A percentile compares a stretch with the other conserved stretches of the same genome.
phyloP scores from a whole-genome alignment of 768 basidiomycete genomes.

The Boletus speciosus region DNA sequence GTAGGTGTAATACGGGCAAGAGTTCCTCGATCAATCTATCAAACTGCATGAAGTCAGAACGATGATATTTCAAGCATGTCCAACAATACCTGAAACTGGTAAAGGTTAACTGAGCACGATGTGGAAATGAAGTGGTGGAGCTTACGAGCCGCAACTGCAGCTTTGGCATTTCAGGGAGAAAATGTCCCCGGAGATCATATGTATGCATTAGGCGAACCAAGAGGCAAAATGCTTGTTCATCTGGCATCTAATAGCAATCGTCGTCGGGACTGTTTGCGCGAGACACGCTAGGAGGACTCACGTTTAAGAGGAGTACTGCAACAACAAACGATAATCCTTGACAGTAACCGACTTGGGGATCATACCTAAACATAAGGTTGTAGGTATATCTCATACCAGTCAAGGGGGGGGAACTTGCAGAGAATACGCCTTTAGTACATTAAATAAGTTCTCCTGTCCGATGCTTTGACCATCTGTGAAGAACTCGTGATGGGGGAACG shows the following conservation, averaged over 20 bases:
- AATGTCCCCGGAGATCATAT: conserved; percentile 94
- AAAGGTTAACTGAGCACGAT: not conserved
- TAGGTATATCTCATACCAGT: not conserved
- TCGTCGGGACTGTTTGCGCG: not conserved
- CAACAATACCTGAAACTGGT: conserved; percentile 56
- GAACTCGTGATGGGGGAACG: conserved; percentile 95
- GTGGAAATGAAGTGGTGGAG: not conserved
- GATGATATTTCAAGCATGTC: conserved; percentile 2
- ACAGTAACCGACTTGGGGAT: conserved; percentile 93
- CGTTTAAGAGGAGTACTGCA: conserved; percentile 88
- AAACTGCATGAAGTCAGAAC: conserved; percentile 52
- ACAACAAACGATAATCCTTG: conserved; percentile 97
- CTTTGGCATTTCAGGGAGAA: conserved; percentile 99
- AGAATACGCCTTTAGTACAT: conserved; percentile 96
- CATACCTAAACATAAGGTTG: conserved; percentile 52
- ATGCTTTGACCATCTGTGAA: conserved; percentile 93
- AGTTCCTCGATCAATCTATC: conserved; percentile 92
- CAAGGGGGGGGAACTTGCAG: conserved; percentile 48
- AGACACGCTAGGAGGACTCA: conserved; percentile 35
- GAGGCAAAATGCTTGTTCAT: conserved; percentile 97
- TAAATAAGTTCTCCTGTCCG: conserved; percentile 96
- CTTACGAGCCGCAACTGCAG: conserved; percentile 85
- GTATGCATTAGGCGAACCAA: conserved; percentile 94
- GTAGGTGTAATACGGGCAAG: conserved; percentile 87
- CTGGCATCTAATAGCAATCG: conserved; percentile 79